Evolutionary conservation across 2,329 filamentous ascomycete genomes (phyloP), one percentile per base, ranked within the genome.

Genomic region (Zarea fungicola): DNA sequence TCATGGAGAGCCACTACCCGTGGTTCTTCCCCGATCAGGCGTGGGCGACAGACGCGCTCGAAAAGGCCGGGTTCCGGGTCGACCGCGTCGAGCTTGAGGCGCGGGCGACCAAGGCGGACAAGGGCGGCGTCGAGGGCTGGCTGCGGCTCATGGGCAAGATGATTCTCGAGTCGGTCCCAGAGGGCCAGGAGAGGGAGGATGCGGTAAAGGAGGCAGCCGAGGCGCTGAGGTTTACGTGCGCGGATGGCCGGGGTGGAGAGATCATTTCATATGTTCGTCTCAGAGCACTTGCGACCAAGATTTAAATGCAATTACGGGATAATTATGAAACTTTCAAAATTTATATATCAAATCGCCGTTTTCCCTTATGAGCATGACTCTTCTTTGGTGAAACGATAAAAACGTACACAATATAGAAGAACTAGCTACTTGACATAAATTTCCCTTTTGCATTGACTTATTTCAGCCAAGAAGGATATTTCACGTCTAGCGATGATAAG

Each of bases 11-110:
- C 13, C 71, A 68, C 0, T 76, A 77, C 52, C 84, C 85, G 5
- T 89, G 85, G 85, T 88, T 85, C 64, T 89, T 88, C 62, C 82
- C 84, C 0, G 81, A 83, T 54, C 80, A 83, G 58, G 61, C 55
- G 0, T 85, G 81, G 81, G 75, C 80, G 62, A 63, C 56, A 26
- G 57, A 72, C 52, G 66, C 75, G 52, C 60, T 69, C 19, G 63
- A 66, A 42, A 70, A 71, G 2, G 72, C 70, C 16, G 74, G 73
- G 21, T 77, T 72, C 64, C 59, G 62, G 49, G 65, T 83, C 4
- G 74, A 80, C 56, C 69, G 62, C 55, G 63, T 76, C 0, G 84
- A 89, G 68, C 62, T 73, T 18, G 82, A 85, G 66, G 86, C 83
- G 68, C 65, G 85, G 44, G 81, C 83, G 22, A 88, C 84, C 22